Evolutionary conservation across 208 protist genomes (phyloP), one percentile per base, ranked within the genome.

Genomic region (Crithidia bombi): DNA sequence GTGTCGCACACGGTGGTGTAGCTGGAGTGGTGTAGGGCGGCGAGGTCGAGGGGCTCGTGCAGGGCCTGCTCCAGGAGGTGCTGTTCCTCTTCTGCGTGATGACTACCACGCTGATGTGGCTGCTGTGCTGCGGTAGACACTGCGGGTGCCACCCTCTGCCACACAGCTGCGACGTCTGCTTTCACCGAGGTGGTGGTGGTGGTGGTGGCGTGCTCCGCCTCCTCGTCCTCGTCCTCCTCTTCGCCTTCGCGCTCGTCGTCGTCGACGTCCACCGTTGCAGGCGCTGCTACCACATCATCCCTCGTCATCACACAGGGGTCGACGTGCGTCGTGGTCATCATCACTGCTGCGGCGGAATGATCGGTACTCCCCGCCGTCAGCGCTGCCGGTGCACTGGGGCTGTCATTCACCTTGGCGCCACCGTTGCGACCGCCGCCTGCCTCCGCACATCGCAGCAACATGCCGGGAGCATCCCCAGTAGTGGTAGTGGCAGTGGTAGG

Each of bases 1-100:
- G 80, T 89, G 72, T 93, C 89, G 47, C 73, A 86, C 25, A 96
- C 63, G 25, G 91, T 94, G 12, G 85, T 90, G 78, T 89, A 94
- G 67, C 77, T 88, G 32, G 86, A 92, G 71, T 88, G 86, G 59
- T 70, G 70, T 49, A 75, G 64, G 14, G 39, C 30, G 32, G 65
- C 62, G 21, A 65, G 28, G 32, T 70, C 44, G n/a, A 30, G 54
- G 5, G 54, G 46, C 47, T 70, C 59, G n/a, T 64, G 35, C n/a
- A 43, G 57, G 28, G 23, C 69, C 36, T 56, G 70, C 28, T 72
- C 68, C 2, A 78, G 14, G 38, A 69, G 55, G 17, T 51, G 46
- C 26, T 73, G 46, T 55, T 78, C 72, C 46, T 74, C 67, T 21
- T 21, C 49, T 5, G 62, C 43, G 35, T 56, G 52, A 3, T 36